Evolutionary conservation across 257 asterid species (phyloP).

Genomic region (Ophiorrhiza pumila): DNA sequence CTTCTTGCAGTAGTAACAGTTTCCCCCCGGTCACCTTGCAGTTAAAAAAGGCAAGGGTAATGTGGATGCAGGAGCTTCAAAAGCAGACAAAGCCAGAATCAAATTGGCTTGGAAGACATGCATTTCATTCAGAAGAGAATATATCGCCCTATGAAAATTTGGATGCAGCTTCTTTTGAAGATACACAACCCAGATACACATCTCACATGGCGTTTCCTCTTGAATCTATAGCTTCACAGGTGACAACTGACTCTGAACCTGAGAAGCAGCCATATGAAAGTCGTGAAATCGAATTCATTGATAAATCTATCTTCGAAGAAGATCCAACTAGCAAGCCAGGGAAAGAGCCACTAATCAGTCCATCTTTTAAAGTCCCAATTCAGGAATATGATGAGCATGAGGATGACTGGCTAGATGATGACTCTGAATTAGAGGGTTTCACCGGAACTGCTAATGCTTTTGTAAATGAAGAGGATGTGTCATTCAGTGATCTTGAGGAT

Average conservation of each 20-base stretch:
- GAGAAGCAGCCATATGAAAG: conserved; percentile 46
- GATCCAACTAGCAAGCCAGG: conserved; percentile 42
- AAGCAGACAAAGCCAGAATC: conserved; percentile 63
- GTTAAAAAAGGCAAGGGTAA: conserved; percentile 74
- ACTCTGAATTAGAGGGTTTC: conserved; percentile 64
- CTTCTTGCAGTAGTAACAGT: not conserved
- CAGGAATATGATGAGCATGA: conserved; percentile 47
- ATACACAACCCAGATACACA: conserved; percentile 28
- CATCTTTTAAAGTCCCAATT: conserved; percentile 34
- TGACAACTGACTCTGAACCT: conserved; percentile 34
- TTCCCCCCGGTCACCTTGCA: conserved; percentile 25
- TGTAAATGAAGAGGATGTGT: conserved; percentile 79
- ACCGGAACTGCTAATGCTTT: conserved; percentile 27
- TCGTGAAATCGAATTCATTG: conserved; percentile 50
- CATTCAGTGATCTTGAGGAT: conserved; percentile 96
- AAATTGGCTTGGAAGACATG: conserved; percentile 48
- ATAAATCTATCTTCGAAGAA: conserved; percentile 62
- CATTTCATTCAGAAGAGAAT: conserved; percentile 42
- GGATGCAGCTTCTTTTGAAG: conserved; percentile 38
- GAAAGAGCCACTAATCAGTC: conserved; percentile 44
- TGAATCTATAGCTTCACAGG: conserved; percentile 37
- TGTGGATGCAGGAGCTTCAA: conserved; percentile 95
- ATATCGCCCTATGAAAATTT: conserved; percentile 39
- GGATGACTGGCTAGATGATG: conserved; percentile 87
- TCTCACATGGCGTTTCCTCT: conserved; percentile 32